Evolutionary conservation across 352 stramenopile species (phyloP), one percentile per base, ranked within the genome.

Genomic region (Nothophytophthora sp.): DNA sequence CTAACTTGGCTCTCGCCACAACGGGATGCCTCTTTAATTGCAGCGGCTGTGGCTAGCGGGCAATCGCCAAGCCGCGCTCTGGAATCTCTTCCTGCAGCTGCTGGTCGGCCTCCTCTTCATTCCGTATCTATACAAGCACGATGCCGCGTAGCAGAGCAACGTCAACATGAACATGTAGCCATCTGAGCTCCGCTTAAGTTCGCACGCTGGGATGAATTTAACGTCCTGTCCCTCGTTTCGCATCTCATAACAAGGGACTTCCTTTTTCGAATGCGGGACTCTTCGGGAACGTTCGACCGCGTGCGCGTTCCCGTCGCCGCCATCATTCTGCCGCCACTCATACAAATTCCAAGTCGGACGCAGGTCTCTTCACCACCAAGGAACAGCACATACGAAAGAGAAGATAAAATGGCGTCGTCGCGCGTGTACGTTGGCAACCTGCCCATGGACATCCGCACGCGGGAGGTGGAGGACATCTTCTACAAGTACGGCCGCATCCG

Each of bases 361-460:
- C 43, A 57, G 24, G 34, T 50, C 32, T n/a, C n/a, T n/a, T n/a
- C n/a, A n/a, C n/a, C n/a, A n/a, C n/a, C n/a, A n/a, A n/a, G n/a
- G n/a, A 38, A 50, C 28, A 36, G 1, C 15, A 33, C 16, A 18
- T 15, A 25, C 0, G 49, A 29, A 27, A 25, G 19, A 15, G 39
- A 19, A 28, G 4, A 24, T 1, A 32, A 10, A 36, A 25, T 9
- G 32, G 78, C 81, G 73, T 61, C 66, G 20, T 67, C 73, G 7
- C 74, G 74, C 46, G 60, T 85, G 41, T 85, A 85, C 49, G 80
- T 92, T 35, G 81, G 81, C 27, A 90, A 90, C 55, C 55, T 95
- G 46, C 84, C 84, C 34, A 73, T 81, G 38, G 73, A 89, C 50
- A 71, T 92, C 50, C 77, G 73, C 49, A 86, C 86, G 36, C 78